These are phyloP conservation scores for Ustilago bromivora DNA, from an alignment of 1,284 basidiomycete species.

Conservation along the genomic window DNA sequence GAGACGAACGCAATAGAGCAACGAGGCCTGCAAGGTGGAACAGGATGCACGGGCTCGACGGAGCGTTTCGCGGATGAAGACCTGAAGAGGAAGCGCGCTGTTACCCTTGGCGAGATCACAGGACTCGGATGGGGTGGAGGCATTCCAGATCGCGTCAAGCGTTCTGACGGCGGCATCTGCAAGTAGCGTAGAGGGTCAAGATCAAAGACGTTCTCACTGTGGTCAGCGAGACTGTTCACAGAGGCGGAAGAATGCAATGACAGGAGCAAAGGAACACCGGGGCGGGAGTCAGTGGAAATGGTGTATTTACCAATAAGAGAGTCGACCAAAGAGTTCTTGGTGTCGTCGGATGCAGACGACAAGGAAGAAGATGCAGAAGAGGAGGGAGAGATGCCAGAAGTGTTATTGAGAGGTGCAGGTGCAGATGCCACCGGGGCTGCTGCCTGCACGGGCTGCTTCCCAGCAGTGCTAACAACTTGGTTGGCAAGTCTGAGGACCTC, in stretches of 20 bases:
- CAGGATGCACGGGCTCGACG: conserved; percentile 65
- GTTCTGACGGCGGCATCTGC: conserved; percentile 50
- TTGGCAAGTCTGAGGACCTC: conserved; percentile 40
- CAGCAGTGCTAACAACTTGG: conserved; percentile 25
- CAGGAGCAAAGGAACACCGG: not conserved
- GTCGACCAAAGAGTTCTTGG: conserved; percentile 56
- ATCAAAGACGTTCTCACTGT: conserved; percentile 5
- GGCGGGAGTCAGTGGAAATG: not conserved
- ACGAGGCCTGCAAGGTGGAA: conserved; percentile 65
- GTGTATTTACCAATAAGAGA: conserved; percentile 60
- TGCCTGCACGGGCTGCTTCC: conserved; percentile 12
- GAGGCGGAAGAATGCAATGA: not conserved
- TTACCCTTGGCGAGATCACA: conserved; percentile 47
- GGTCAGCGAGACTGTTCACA: conserved; percentile 17
- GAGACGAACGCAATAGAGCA: conserved; percentile 64
- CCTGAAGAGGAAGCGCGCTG: conserved; percentile 59
- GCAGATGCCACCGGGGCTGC: conserved; percentile 6
- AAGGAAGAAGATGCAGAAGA: conserved; percentile 34
- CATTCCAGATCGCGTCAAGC: conserved; percentile 54
- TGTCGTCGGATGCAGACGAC: conserved; percentile 23
- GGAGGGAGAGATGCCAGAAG: conserved; percentile 24
- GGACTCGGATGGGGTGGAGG: conserved; percentile 27
- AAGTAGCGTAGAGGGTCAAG: not conserved
- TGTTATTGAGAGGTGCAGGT: conserved; percentile 1
- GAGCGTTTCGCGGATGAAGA: conserved; percentile 67